A percentile compares a stretch with the other conserved stretches of the same genome.
These are phyloP conservation scores for Euphorbia celastroides DNA, from an alignment of 441 rosid genomes.

Conservation along the genomic window DNA sequence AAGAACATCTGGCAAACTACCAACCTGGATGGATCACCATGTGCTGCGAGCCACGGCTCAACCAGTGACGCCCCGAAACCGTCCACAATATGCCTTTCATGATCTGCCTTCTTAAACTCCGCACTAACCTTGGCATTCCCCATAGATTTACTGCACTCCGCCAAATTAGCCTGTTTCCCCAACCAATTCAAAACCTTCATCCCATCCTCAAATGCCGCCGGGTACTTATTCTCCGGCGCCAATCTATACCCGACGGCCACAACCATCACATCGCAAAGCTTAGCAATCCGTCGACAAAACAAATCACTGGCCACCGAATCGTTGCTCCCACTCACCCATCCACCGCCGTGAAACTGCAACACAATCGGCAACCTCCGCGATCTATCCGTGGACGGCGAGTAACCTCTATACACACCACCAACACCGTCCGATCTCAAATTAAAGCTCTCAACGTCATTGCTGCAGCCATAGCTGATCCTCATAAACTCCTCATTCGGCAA, in stretches of 20 bases:
- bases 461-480: slow-evolving; percentile 51
- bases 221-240: slow-evolving; percentile 86
- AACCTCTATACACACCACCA: slow-evolving; percentile 49
- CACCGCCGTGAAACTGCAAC: slow-evolving; percentile 93
- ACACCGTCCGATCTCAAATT: slow-evolving; percentile 37
- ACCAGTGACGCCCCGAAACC: slow-evolving; percentile 91
- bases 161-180: slow-evolving; percentile 87
- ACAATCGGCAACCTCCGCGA: slow-evolving; percentile 61
- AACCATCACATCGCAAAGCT: slow-evolving; percentile 72
- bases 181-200: slow-evolving; percentile 80
- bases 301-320: slow-evolving; percentile 82
- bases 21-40: slow-evolving; percentile 92
- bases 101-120: slow-evolving; percentile 62
- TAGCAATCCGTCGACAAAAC: slow-evolving; percentile 77
- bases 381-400: slow-evolving; percentile 41
- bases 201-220: slow-evolving; percentile 87
- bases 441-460: slow-evolving; percentile 33
- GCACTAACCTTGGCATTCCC: slow-evolving; percentile 39
- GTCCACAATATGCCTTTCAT: slow-evolving; percentile 62
- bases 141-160: slow-evolving; percentile 77
- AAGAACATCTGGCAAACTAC: background rate
- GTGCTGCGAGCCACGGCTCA: slow-evolving; percentile 97
- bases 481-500: slow-evolving; percentile 33
- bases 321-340: slow-evolving; percentile 90
- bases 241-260: slow-evolving; percentile 85